Evolutionary conservation across 331 rosid species (phyloP), one percentile per base, ranked within the genome.

Genomic region (Acacia concinna): DNA sequence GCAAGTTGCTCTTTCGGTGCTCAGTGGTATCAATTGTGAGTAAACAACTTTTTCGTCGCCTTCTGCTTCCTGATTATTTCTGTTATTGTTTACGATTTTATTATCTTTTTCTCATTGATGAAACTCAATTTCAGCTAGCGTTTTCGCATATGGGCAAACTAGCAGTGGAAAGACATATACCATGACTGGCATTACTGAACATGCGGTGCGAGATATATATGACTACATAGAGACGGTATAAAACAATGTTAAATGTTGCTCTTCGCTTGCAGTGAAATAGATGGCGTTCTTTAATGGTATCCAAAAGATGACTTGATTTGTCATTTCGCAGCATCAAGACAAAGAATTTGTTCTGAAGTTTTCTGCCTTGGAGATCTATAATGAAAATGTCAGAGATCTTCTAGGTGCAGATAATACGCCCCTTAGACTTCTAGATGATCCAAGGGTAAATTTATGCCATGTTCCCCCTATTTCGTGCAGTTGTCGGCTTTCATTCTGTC

Each of bases 121-220:
- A 72, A 49, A 72, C 43, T 14, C 74, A 68, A 78, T 54, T 71
- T 69, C 91, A 92, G 98, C 89, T 21, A 88, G 94, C 72, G 81
- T 94, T 85, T 94, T 94, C 4, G 97, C 98, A 1, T 94, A 94
- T 72, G 98, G 97, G 40, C 98, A 90, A 88, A 94, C 98, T 56
- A 92, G 97, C 85, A 94, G 98, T 75, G 98, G 98, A 81, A 94
- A 94, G 91, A 94, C 98, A 13, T 90, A 94, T 85, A 94, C 98
- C 65, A 91, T 92, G 96, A 80, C 79, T 25, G 97, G 98, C 74
- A 81, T 94, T 68, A 92, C 96, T 13, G 88, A 92, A 75, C 75
- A 37, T 81, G 92, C 98, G 1, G 79, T 94, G 32, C 77, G 79
- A 73, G 97, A 94, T 75, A 88, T 94, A 64, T 90, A 86, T 75